Evolutionary conservation across 805 yeast species (phyloP), one percentile per base, ranked within the genome.

Genomic region (Lachancea dasiensis): DNA sequence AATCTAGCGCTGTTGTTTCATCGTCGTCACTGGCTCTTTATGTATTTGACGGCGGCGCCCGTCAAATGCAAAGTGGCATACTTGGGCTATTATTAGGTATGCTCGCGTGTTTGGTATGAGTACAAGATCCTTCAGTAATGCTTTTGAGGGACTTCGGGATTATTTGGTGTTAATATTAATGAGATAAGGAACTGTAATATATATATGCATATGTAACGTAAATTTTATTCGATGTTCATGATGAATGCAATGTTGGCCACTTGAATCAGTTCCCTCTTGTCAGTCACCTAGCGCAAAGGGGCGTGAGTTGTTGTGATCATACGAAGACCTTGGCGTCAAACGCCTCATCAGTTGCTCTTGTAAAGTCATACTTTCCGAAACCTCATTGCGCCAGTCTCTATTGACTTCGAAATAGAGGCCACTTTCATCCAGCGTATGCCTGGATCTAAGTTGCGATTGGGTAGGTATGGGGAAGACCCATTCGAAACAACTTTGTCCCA

Each of bases 391-490:
- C 3, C 72, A 63, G 17, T 66, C 44, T 0, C 30, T 36, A 34
- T 48, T 44, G 11, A 58, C 32, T 8, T 40, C 70, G 47, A 64
- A 81, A 47, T 68, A 72, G 17, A 81, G 48, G 0, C 87, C 89
- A 16, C 63, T 54, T 9, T 65, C 58, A 31, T 58, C 57, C 26
- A 52, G 49, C 5, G 44, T 40, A 30, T 60, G 52, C 38, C 65
- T 62, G 22, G 50, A 54, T 27, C 45, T 48, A 3, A 41, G 43
- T 1, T 49, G 51, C 31, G 42, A 34, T 11, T 36, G 27, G 3
- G 59, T 59, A 6, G 18, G 35, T 4, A 72, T 44, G 0, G 97
- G 97, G 1, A 87, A 54, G 6, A 80, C 33, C 96, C 96, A 87
- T 43, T 79, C 77, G 6, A 44, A 32, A 73, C 77, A 70, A 1